Evolutionary conservation across 257 asterid species (phyloP).

Genomic region (Nyctanthes arbortristis): DNA sequence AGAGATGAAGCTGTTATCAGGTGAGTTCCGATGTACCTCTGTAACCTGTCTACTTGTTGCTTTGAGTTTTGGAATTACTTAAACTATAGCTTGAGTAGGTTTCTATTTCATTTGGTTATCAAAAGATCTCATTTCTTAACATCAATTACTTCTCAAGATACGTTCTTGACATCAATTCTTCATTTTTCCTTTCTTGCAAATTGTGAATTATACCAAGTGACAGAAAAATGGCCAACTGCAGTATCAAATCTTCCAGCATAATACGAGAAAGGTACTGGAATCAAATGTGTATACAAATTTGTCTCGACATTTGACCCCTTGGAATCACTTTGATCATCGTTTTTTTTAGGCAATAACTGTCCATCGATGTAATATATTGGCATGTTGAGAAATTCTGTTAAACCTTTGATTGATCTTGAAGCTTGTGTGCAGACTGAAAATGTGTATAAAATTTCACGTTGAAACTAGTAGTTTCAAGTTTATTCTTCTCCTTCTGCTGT

Average conservation of each 20-base stretch:
- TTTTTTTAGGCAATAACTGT: background rate
- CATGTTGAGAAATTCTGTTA: background rate
- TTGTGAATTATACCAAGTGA: conserved; percentile 2
- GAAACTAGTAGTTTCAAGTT: background rate
- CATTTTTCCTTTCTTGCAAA: conserved; percentile 17
- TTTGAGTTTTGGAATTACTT: too few relatives aligned
- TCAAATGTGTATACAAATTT: background rate
- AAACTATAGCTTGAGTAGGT: too few relatives aligned
- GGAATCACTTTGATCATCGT: background rate
- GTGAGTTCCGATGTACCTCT: conserved; percentile 25
- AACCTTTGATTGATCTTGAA: background rate
- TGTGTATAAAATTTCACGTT: background rate
- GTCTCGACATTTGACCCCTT: background rate
- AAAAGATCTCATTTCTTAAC: background rate
- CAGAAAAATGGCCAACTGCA: background rate
- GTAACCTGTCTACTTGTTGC: background rate
- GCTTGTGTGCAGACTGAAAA: background rate
- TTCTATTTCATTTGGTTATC: background rate
- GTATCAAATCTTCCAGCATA: background rate
- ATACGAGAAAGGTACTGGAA: background rate
- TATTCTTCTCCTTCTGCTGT: background rate
- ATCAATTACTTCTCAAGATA: background rate
- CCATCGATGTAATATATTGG: background rate
- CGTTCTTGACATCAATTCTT: background rate
- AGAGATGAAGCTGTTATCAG: conserved; percentile 24